phyloP scores from a whole-genome alignment of 1,139 yeast genomes.

The Sugiyamaella novakii region DNA sequence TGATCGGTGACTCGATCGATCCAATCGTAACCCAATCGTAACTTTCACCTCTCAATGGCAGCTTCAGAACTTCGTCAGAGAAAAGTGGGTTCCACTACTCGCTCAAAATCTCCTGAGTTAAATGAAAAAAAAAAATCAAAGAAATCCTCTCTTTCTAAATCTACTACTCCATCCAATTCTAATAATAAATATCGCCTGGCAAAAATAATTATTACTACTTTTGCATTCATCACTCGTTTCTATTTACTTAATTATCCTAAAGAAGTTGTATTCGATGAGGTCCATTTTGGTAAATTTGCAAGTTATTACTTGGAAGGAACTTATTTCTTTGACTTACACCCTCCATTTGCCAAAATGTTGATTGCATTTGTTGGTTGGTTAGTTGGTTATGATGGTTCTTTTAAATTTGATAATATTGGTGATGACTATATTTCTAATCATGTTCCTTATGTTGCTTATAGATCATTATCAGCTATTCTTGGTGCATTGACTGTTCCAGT shows the following conservation, averaged over 20 bases:
- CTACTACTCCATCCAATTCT: neutral
- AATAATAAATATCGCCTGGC: slow-evolving; percentile 22
- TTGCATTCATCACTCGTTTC: slow-evolving; percentile 76
- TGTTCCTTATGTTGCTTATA: slow-evolving; percentile 88
- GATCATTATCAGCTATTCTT: slow-evolving; percentile 77
- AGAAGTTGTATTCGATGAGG: slow-evolving; percentile 94
- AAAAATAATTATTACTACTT: slow-evolving; percentile 51
- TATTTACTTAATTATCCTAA: slow-evolving; percentile 69
- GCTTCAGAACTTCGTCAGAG: slow-evolving; percentile 14
- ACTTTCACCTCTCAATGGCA: too few species aligned
- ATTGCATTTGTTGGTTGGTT: slow-evolving; percentile 90
- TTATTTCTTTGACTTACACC: slow-evolving; percentile 93
- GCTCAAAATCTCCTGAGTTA: slow-evolving; percentile 3
- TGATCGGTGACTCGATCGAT: too few species aligned
- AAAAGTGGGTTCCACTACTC: slow-evolving; percentile 3
- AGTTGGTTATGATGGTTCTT: slow-evolving; percentile 84
- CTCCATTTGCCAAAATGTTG: slow-evolving; percentile 93
- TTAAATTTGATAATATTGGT: slow-evolving; percentile 90
- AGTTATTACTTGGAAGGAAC: slow-evolving; percentile 62
- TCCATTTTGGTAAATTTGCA: slow-evolving; percentile 70
- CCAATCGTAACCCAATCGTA: too few species aligned
- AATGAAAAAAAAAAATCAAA: slow-evolving; percentile 10
- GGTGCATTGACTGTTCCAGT: slow-evolving; percentile 84
- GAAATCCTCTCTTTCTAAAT: neutral
- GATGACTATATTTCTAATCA: slow-evolving; percentile 72